A percentile compares a stretch with the other conserved stretches of the same genome.
Conservation (phyloP, 495 filamentous ascomycete species). For the Staphylotrichum longicolle region DNA sequence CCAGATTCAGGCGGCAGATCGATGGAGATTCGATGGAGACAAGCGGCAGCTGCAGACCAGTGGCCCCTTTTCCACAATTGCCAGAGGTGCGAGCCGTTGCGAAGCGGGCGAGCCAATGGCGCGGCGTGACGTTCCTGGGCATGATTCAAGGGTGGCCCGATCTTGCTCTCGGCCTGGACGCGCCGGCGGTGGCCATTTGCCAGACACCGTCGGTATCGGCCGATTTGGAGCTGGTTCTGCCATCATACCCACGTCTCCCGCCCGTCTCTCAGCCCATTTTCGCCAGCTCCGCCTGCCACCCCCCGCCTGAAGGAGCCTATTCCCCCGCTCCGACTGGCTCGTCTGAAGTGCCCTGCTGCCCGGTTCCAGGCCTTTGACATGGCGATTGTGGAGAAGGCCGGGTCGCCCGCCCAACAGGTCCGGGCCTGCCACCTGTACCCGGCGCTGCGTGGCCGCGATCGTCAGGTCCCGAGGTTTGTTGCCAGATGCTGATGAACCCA, state of each 20-base stretch:
- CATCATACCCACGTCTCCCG: slow-evolving; percentile 29
- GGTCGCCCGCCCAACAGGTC: neutral
- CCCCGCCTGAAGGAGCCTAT: slow-evolving; percentile 12
- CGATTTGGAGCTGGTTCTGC: slow-evolving; percentile 34
- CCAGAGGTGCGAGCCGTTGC: slow-evolving; percentile 9
- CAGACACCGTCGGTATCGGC: slow-evolving; percentile 34
- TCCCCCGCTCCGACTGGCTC: neutral
- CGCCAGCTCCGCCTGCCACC: slow-evolving; percentile 30
- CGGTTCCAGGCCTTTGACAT: neutral
- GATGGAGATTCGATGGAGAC: neutral
- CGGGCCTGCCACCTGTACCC: neutral
- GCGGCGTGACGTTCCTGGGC: slow-evolving; percentile 21
- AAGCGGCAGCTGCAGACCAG: slow-evolving; percentile 6
- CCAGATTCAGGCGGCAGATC: slow-evolving; percentile 4
- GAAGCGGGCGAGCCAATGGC: slow-evolving; percentile 14
- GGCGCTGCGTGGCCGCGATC: neutral
- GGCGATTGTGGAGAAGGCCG: neutral
- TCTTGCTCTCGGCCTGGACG: slow-evolving; percentile 21
- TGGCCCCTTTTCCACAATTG: slow-evolving; percentile 1
- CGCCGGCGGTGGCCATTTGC: slow-evolving; percentile 29
- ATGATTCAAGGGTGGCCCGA: slow-evolving; percentile 38
- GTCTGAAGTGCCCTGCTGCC: neutral
- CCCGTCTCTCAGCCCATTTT: slow-evolving; percentile 38
- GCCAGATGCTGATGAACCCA: slow-evolving; percentile 26
- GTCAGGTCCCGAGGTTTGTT: slow-evolving; percentile 6